These are phyloP conservation scores for Paecilomyces formosus DNA, from an alignment of 2,329 filamentous ascomycete genomes.

Conservation along the genomic window DNA sequence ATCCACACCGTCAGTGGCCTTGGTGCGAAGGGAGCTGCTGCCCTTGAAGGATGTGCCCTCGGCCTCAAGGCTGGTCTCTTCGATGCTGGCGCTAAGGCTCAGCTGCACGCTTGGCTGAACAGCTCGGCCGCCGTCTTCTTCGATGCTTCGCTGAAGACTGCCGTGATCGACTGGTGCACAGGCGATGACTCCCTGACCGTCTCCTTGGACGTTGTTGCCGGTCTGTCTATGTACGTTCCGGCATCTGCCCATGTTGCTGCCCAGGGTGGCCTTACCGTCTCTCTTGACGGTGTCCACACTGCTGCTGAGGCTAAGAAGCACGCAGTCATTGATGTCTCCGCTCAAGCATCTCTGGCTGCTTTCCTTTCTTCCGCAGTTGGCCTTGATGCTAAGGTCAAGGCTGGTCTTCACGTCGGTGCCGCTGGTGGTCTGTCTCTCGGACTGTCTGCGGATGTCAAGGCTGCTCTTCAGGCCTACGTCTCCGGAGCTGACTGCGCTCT, in stretches of 20 bases:
- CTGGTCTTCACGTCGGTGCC: slow-evolving; percentile 26
- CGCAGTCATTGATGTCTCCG: slow-evolving; percentile 16
- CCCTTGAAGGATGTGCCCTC: slow-evolving; percentile 26
- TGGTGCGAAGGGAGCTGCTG: slow-evolving; percentile 25
- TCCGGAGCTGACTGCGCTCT: slow-evolving; percentile 18
- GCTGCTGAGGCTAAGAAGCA: slow-evolving; percentile 12
- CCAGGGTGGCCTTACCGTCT: slow-evolving; percentile 27
- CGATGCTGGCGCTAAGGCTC: slow-evolving; percentile 17
- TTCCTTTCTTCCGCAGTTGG: slow-evolving; percentile 18
- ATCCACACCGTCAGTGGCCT: slow-evolving; percentile 17
- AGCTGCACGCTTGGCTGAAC: slow-evolving; percentile 23
- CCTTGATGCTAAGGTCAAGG: slow-evolving; percentile 21
- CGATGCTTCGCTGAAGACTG: slow-evolving; percentile 19
- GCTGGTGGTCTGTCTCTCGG: slow-evolving; percentile 23
- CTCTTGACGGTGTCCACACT: slow-evolving; percentile 27
- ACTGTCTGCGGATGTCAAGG: slow-evolving; percentile 24
- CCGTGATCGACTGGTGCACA: slow-evolving; percentile 24
- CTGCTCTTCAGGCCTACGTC: slow-evolving; percentile 24
- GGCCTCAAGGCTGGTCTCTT: slow-evolving; percentile 24
- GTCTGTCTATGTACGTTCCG: slow-evolving; percentile 26
- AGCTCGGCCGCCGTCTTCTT: slow-evolving; percentile 14
- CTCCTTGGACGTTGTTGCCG: slow-evolving; percentile 20
- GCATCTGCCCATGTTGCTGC: slow-evolving; percentile 25
- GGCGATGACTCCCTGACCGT: slow-evolving; percentile 17
- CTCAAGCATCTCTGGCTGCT: slow-evolving; percentile 19